Evolutionary conservation across 2,329 filamentous ascomycete genomes (phyloP).

Genomic region (Botryotinia calthae): DNA sequence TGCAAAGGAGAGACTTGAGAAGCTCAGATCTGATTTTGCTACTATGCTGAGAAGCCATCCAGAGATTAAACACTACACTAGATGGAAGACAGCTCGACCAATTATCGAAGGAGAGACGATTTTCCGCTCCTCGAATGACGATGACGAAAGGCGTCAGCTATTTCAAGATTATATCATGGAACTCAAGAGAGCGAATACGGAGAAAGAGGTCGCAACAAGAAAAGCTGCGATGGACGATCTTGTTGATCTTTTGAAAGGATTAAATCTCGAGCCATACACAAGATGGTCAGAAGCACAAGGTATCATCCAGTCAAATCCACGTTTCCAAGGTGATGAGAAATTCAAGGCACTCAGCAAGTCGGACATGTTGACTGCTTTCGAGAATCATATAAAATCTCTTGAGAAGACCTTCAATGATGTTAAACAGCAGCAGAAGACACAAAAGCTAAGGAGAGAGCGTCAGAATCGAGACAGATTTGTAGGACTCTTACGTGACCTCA

Average conservation of each 20-base stretch:
- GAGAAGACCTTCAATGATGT: constrained; percentile 90
- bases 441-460: constrained; percentile 77
- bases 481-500: constrained; percentile 71
- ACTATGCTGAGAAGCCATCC: constrained; percentile 95
- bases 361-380: constrained; percentile 89
- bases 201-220: constrained; percentile 68
- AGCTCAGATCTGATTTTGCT: constrained; percentile 89
- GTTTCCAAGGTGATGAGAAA: constrained; percentile 77
- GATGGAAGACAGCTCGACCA: constrained; percentile 92
- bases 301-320: constrained; percentile 72
- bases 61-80: constrained; percentile 94
- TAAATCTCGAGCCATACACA: constrained; percentile 89
- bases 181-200: constrained; percentile 75
- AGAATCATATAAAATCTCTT: constrained; percentile 89
- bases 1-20: constrained; percentile 87
- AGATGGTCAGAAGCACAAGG: constrained; percentile 89
- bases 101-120: constrained; percentile 95
- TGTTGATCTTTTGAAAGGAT: constrained; percentile 69
- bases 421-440: constrained; percentile 81
- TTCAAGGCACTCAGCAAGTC: constrained; percentile 82
- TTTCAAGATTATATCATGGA: constrained; percentile 92
- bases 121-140: constrained; percentile 85
- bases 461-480: constrained; percentile 81
- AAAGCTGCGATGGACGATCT: constrained; percentile 84
- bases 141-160: constrained; percentile 81